Base-by-base conservation (phyloP, 2,329 filamentous ascomycete genomes). In the Amphichorda felina region DNA sequence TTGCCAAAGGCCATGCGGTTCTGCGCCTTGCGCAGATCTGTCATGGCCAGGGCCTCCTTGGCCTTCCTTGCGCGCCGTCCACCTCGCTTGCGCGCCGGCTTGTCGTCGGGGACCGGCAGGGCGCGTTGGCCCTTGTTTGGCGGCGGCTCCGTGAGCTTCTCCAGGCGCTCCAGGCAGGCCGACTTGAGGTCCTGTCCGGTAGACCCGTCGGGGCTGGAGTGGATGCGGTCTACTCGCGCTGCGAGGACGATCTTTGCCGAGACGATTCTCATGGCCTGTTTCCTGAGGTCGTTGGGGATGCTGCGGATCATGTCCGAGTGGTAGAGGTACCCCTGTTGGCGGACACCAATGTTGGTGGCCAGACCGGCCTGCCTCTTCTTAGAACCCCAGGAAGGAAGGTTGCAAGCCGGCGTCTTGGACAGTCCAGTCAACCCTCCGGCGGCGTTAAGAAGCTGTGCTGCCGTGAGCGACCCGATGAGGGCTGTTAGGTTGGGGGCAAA, bases 41-140 rank as follows among this genome's bases (percentile, higher is more conserved):
- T 98, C 86, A 95, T 94, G 40, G 91, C 89, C 6, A 85, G 85
- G 4, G 89, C 88, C 58, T 94, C 91, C 70, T 98, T 98, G 40
- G 89, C 89, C 58, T 94, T 94, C 38, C 91, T 70, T 10, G 88
- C 91, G 44, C 87, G 72, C 37, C 89, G 71, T 35, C 91, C 91
- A 56, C 91, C 91, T 44, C 91, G 82, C 57, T 98, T 98, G 24
- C 88, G 72, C 1, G 84, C 79, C 2, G 87, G 91, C 56, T 96
- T 98, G 59, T 98, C 91, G 52, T 96, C 91, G 0, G 91, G 91
- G 0, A 85, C 84, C 1, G 89, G 89, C 0, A 96, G 72, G 1
- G 91, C 91, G 41, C 86, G 79, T 13, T 77, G 72, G 3, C 87
- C 87, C 52, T 91, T 87, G 61, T 94, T 95, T 4, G 86, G 81